Evolutionary conservation across 140 eudicot species (phyloP).

Genomic region (Bidens hawaiensis): DNA sequence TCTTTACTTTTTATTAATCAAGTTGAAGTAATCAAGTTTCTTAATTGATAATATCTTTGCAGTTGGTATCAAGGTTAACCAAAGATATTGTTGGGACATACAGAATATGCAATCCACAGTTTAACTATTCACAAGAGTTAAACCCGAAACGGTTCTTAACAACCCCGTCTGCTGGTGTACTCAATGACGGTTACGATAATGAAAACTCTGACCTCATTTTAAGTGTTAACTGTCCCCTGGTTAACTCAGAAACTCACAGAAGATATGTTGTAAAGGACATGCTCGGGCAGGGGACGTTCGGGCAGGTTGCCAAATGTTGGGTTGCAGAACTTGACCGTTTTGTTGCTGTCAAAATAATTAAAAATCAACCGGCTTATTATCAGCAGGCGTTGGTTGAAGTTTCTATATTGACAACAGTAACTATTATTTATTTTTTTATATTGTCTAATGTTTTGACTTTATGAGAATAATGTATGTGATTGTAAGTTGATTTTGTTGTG

Average conservation of each 20-base stretch:
- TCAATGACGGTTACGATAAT: slow-evolving; percentile 88
- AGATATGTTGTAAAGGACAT: slow-evolving; percentile 88
- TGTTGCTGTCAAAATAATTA: slow-evolving; percentile 84
- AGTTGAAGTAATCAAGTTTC: too few species aligned
- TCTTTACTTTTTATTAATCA: too few species aligned
- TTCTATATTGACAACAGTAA: slow-evolving; percentile 71
- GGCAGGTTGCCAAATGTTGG: slow-evolving; percentile 99
- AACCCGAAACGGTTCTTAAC: slow-evolving; percentile 82
- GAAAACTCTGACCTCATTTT: slow-evolving; percentile 87
- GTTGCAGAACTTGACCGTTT: slow-evolving; percentile 76
- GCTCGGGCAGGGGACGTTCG: slow-evolving; percentile 98
- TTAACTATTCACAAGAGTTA: slow-evolving; percentile 56
- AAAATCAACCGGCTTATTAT: slow-evolving; percentile 89
- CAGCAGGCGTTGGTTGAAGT: slow-evolving; percentile 97
- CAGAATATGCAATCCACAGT: slow-evolving; percentile 75
- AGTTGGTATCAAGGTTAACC: slow-evolving; percentile 83
- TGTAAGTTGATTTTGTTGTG: background rate
- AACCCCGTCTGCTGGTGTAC: slow-evolving; percentile 76
- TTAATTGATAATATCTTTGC: slow-evolving; percentile 37
- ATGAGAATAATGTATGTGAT: background rate
- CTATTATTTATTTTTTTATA: background rate
- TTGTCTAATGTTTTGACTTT: slow-evolving; percentile 14
- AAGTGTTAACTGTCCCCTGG: slow-evolving; percentile 45
- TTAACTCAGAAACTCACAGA: slow-evolving; percentile 53
- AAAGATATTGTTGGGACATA: slow-evolving; percentile 78